phyloP scores from a whole-genome alignment of 768 basidiomycete species.

The Gloeopeniophorella convolvens region DNA sequence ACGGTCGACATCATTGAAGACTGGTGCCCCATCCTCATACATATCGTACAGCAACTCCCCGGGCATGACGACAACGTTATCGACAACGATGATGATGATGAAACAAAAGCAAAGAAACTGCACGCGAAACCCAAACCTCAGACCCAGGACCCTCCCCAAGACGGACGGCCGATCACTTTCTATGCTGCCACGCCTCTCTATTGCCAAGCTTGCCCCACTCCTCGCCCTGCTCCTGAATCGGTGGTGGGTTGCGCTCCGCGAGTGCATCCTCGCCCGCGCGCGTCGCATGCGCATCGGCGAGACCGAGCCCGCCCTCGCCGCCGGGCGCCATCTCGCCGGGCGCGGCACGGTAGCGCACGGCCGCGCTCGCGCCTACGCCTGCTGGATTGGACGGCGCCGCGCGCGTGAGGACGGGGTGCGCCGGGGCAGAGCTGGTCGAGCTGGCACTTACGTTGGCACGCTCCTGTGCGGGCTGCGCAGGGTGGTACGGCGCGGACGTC shows the following conservation, averaged over 20 bases:
- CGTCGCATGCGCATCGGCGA: constrained; percentile 39
- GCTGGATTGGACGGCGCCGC: constrained; percentile 35
- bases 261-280: constrained; percentile 33
- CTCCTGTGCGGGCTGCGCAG: constrained; percentile 34
- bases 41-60: too few relatives aligned
- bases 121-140: background rate
- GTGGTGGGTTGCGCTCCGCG: constrained; percentile 41
- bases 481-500: constrained; percentile 33
- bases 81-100: too few relatives aligned
- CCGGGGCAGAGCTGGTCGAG: constrained; percentile 38
- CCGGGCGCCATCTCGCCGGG: constrained; percentile 44
- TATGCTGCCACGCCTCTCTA: constrained; percentile 42
- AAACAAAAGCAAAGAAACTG: background rate
- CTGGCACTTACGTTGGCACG: constrained; percentile 30
- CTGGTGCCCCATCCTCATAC: too few relatives aligned
- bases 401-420: constrained; percentile 40
- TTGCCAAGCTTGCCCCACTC: constrained; percentile 42
- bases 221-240: constrained; percentile 38
- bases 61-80: too few relatives aligned
- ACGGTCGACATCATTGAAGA: too few relatives aligned
- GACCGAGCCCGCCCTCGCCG: constrained; percentile 35
- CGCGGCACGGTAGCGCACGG: constrained; percentile 35
- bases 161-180: constrained; percentile 30
- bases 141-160: background rate
- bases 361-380: constrained; percentile 44